Base-by-base conservation (phyloP, 371 early-diverging fungal genomes). In the Mortierella sp. region DNA sequence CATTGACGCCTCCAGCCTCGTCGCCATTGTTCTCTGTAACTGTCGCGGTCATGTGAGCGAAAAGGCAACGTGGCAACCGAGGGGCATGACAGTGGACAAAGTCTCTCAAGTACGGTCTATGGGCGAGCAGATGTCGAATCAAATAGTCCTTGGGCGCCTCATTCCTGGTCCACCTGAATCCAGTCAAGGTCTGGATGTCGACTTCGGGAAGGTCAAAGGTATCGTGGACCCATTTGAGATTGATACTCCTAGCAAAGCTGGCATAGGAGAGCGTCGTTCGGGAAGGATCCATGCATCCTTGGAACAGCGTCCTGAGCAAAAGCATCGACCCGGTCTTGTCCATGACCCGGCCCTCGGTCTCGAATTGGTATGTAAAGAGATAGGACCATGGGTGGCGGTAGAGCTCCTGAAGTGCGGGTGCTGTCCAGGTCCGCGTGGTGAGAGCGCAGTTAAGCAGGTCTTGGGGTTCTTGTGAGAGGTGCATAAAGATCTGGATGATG, bases 301-400 rank as follows among this genome's bases (percentile, higher is more conserved):
- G 79, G 35, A 86, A 86, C 63, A 86, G 80, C 5, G 86, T 86
- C 27, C 86, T 79, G 12, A 86, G 82, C 74, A 86, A 55, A 18
- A 82, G 72, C 75, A 86, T 82, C 3, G 86, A 86, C 18, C 82
- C 86, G 21, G 75, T 70, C 73, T 86, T 86, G 71, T 86, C 86
- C 80, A 82, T 82, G 32, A 82, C 77, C 11, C 82, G 74, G 2
- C 82, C 82, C 32, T 86, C 86, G 1, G 80, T 77, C 46, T 86
- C 86, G 51, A 82, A 86, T 35, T 86, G 86, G 74, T 82, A 86
- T 38, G 68, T 77, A 44, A 82, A 86, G 10, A 86, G 75, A 49
- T 82, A 86, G n/a, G 68, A 65, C 86, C 86, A 86, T 10, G 86
- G 86, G 27, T 86, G 82, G 43, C 86, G 86, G 27, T 86, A 86